A percentile compares a stretch with the other conserved stretches of the same genome.
Evolutionary conservation across 2,329 filamentous ascomycete species (phyloP).

Genomic region (Claviceps sorghi): DNA sequence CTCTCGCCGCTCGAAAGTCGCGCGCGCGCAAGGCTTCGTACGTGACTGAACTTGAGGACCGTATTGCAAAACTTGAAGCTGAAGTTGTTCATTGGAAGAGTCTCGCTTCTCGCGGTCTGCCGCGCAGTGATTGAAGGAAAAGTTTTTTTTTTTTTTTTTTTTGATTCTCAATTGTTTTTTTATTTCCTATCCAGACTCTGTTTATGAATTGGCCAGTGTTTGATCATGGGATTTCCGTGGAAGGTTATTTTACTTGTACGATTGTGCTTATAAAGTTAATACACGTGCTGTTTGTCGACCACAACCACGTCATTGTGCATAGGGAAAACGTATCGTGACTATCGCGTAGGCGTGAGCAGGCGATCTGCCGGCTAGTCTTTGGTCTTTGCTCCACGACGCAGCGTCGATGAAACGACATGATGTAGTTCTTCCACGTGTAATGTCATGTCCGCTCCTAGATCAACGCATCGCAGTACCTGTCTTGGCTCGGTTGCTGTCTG

Average conservation of each 20-base stretch:
- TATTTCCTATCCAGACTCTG: background rate
- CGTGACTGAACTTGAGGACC: conserved; percentile 58
- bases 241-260: background rate
- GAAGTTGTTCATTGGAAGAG: conserved; percentile 54
- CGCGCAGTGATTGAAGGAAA: background rate
- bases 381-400: background rate
- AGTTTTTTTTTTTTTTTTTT: background rate
- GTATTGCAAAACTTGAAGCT: conserved; percentile 54
- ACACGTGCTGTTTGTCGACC: background rate
- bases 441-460: background rate
- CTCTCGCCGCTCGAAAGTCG: conserved; percentile 84
- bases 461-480: background rate
- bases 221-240: background rate
- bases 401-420: background rate
- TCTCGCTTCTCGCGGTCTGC: conserved; percentile 28
- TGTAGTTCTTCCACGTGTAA: no score
- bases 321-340: background rate
- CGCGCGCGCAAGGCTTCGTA: conserved; percentile 71
- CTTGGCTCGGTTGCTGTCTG: no score
- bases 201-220: background rate
- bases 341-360: background rate
- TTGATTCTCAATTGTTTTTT: background rate
- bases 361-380: background rate
- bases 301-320: background rate
- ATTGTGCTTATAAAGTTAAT: background rate